These are phyloP conservation scores for Saprolegnia parasitica DNA, from an alignment of 352 stramenopile species.

Conservation along the genomic window DNA sequence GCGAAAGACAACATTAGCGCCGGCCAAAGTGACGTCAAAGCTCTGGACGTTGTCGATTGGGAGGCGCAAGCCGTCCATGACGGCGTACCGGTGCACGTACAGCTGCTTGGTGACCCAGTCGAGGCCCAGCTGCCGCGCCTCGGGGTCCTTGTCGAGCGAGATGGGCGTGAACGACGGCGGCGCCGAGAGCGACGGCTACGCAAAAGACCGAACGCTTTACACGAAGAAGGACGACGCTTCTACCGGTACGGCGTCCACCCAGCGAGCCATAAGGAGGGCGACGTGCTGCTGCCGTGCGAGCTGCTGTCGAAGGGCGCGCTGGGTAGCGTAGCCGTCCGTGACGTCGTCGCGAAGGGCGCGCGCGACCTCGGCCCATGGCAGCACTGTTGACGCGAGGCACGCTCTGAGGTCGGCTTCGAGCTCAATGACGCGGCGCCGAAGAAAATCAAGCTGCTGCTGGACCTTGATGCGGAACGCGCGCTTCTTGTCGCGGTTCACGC, in stretches of 20 bases:
- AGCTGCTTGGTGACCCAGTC: not conserved
- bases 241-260: not conserved
- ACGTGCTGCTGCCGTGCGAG: not conserved
- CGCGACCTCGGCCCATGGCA: not conserved
- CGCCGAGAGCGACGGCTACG: not conserved
- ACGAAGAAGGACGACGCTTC: not conserved
- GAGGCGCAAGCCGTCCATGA: not conserved
- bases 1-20: not conserved
- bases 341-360: not conserved
- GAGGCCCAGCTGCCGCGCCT: not conserved
- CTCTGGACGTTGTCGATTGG: not conserved
- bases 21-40: not conserved
- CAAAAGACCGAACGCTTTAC: not conserved
- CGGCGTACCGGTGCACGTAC: not conserved
- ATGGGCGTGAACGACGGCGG: not conserved
- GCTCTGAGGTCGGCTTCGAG: not conserved
- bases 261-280: not conserved
- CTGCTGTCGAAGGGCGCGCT: not conserved
- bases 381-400: not conserved
- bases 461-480: not conserved
- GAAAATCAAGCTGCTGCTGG: not conserved
- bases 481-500: not conserved
- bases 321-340: not conserved
- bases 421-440: not conserved
- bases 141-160: not conserved